Base-by-base conservation (phyloP, 441 rosid genomes). In the Daphne laureola region DNA sequence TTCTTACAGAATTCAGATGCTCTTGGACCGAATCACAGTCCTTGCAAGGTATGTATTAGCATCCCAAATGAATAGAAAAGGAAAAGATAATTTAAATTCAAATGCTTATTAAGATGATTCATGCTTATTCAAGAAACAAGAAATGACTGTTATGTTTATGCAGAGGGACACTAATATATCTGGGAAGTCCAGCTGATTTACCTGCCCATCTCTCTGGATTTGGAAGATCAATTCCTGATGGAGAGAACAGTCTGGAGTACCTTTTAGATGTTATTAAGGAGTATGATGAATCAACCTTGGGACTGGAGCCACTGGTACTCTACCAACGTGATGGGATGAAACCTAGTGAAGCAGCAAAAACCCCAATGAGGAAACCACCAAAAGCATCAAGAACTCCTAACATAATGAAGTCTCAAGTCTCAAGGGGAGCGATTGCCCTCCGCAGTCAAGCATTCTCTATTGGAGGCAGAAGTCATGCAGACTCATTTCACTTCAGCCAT, bases 251-350 rank as follows among this genome's bases (percentile, higher is more conserved):
- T 58, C 57, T 80, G 0, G 96, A 90, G 69, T 84, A 87, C 59
- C 75, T 86, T 26, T 80, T 90, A 1, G 94, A 90, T 49, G 78
- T 90, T 21, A 77, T 90, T 54, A 75, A 78, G 59, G 80, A 84
- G 49, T 86, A 87, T 27, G 91, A 90, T 41, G 84, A 79, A 55
- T 79, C 97, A 1, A 67, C 65, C 0, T 49, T 75, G 5, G 88
- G 91, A 54, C 75, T 83, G 0, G 85, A 81, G 9, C 87, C 85
- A 1, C 80, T 83, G 1, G 83, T 83, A 40, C 31, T 74, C 53
- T 83, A 78, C 71, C 87, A 80, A 38, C 60, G 69, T 15, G 75
- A 80, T 13, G 85, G 81, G 55, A 67, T 69, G 67, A 78, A 80
- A 70, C 91, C 85, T 5, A 71, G 72, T 61, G 75, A 60, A 41